Evolutionary conservation across 2,329 filamentous ascomycete species (phyloP).

Genomic region (Biscogniauxia marginata): DNA sequence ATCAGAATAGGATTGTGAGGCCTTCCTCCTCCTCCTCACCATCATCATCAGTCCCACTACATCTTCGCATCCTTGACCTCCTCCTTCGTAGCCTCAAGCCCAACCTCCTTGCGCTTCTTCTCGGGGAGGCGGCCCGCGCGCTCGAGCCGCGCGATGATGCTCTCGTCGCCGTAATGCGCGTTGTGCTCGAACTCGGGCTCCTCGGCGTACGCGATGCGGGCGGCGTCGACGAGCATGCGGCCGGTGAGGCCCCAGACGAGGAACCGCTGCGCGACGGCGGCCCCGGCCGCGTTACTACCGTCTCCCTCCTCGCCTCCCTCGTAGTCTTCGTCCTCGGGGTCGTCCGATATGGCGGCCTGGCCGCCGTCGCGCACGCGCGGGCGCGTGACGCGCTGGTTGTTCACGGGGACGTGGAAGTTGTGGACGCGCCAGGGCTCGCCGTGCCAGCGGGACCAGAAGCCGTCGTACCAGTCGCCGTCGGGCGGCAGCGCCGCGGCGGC

Average conservation of each 20-base stretch:
- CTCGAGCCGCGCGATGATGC: slow-evolving; percentile 46
- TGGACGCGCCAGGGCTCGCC: slow-evolving; percentile 79
- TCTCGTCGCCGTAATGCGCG: slow-evolving; percentile 50
- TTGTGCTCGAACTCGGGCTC: slow-evolving; percentile 81
- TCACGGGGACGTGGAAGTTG: slow-evolving; percentile 86
- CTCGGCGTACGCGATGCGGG: slow-evolving; percentile 76
- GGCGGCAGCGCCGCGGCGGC: slow-evolving; percentile 38
- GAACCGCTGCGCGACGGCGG: slow-evolving; percentile 57
- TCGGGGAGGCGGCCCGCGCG: slow-evolving; percentile 45
- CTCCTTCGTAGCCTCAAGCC: slow-evolving; percentile 33
- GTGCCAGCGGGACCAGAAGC: slow-evolving; percentile 78
- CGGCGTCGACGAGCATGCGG: slow-evolving; percentile 83
- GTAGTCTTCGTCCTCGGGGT: slow-evolving; percentile 3
- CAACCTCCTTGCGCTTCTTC: slow-evolving; percentile 40
- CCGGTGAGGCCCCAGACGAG: slow-evolving; percentile 96
- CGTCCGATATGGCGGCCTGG: slow-evolving; percentile 25
- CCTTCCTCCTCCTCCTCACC: too few species aligned
- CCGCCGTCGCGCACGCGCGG: slow-evolving; percentile 39
- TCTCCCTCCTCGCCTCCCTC: slow-evolving; percentile 22
- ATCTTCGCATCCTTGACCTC: slow-evolving; percentile 42
- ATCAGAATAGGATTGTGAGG: neutral
- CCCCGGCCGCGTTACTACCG: too few species aligned
- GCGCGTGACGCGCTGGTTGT: slow-evolving; percentile 65
- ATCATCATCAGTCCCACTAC: slow-evolving; percentile 27
- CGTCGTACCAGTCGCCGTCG: slow-evolving; percentile 76